Evolutionary conservation across 78 protist species (phyloP).

Genomic region (Dictyostelium discoideum): DNA sequence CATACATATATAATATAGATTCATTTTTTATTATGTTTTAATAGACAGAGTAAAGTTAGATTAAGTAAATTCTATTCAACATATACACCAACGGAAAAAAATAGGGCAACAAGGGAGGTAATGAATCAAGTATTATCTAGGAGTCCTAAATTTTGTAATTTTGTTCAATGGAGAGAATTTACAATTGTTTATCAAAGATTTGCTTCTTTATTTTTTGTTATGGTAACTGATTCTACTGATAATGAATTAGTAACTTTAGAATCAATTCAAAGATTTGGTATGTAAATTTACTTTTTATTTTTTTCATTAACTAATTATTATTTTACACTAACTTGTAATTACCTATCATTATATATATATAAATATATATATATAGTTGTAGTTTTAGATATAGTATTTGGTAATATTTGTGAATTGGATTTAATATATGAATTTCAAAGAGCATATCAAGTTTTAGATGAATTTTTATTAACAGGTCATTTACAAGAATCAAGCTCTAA

Average conservation of each 20-base stretch:
- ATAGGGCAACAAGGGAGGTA: slow-evolving; percentile 81
- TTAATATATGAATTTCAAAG: slow-evolving; percentile 97
- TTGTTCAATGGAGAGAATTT: slow-evolving; percentile 91
- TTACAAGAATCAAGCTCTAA: slow-evolving; percentile 89
- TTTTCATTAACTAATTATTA: not conserved
- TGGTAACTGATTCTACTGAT: slow-evolving; percentile 88
- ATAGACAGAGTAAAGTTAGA: slow-evolving; percentile 71
- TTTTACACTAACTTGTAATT: too few species aligned
- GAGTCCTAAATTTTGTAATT: slow-evolving; percentile 91
- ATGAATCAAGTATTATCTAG: slow-evolving; percentile 82
- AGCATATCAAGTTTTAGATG: slow-evolving; percentile 95
- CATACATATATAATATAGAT: not conserved
- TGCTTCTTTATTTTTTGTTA: slow-evolving; percentile 91
- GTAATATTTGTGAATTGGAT: slow-evolving; percentile 97
- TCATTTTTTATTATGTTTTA: slow-evolving; percentile 39
- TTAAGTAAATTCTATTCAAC: slow-evolving; percentile 37
- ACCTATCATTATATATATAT: too few species aligned
- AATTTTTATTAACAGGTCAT: slow-evolving; percentile 93
- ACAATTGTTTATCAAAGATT: slow-evolving; percentile 91
- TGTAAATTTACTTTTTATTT: not conserved
- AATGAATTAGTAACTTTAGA: slow-evolving; percentile 97
- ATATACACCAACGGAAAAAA: slow-evolving; percentile 79
- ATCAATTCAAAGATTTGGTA: slow-evolving; percentile 92
- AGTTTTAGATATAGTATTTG: slow-evolving; percentile 54
- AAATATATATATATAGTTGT: slow-evolving; percentile 16